Conservation (phyloP, 1,284 basidiomycete genomes). For the Ustilago nuda region DNA sequence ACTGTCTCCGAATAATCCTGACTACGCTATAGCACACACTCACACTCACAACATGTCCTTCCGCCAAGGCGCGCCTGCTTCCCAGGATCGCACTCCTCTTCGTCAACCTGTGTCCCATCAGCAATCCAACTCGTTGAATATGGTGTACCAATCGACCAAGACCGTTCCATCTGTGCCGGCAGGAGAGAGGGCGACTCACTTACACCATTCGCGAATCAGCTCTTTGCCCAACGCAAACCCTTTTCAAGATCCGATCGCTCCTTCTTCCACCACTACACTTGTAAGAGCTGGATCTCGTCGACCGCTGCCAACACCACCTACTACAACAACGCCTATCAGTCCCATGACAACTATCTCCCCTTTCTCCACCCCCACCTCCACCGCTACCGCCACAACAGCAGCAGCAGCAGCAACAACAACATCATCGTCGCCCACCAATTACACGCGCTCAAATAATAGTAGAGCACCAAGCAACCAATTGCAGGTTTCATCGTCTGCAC, state of each 20-base stretch:
- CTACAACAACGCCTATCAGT: conserved; percentile 19
- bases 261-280: conserved; percentile 3
- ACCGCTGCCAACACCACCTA: conserved; percentile 32
- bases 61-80: conserved; percentile 9
- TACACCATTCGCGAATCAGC: conserved; percentile 13
- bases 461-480: neutral
- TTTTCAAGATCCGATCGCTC: conserved; percentile 19
- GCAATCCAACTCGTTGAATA: conserved; percentile 18
- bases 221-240: conserved; percentile 19
- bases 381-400: neutral
- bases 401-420: neutral
- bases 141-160: neutral
- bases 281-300: conserved; percentile 24
- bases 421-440: neutral
- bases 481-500: conserved; percentile 5
- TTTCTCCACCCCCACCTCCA: neutral
- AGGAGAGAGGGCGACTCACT: neutral
- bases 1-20: conserved; percentile 16
- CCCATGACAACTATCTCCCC: conserved; percentile 13
- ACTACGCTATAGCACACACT: conserved; percentile 18
- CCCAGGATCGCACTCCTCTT: neutral
- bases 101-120: conserved; percentile 8
- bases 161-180: neutral
- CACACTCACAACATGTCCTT: neutral
- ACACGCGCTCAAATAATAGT: neutral